These are phyloP conservation scores for Yarrowia divulgata DNA, from an alignment of 805 yeast species.

Conservation along the genomic window DNA sequence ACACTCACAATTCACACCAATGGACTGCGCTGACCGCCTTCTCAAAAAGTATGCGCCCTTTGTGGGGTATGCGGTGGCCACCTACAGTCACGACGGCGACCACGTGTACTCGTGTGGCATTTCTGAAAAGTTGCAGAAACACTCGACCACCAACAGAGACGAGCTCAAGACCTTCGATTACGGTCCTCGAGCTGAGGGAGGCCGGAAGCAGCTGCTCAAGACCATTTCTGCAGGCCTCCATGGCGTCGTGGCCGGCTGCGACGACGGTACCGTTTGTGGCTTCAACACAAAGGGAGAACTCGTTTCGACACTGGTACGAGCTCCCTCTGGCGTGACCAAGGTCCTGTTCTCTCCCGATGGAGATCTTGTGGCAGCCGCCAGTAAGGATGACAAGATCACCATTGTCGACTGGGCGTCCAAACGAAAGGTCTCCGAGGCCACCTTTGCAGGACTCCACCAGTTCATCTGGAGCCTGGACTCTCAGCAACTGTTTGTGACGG, in stretches of 20 bases:
- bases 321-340: constrained; percentile 1
- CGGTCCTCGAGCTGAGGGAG: constrained; percentile 14
- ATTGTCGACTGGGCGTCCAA: constrained; percentile 7
- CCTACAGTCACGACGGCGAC: constrained; percentile 17
- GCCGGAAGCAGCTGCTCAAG: not conserved
- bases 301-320: not conserved
- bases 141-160: constrained; percentile 1
- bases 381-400: constrained; percentile 7
- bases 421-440: constrained; percentile 6
- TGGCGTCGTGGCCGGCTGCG: constrained; percentile 14
- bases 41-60: constrained; percentile 34
- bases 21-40: constrained; percentile 24
- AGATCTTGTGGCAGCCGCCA: constrained; percentile 17
- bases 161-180: not conserved
- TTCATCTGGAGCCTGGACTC: constrained; percentile 21
- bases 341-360: constrained; percentile 5
- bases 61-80: constrained; percentile 24
- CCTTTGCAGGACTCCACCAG: not conserved
- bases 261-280: constrained; percentile 14
- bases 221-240: not conserved
- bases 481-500: not conserved
- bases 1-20: not conserved
- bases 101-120: constrained; percentile 23
- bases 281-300: constrained; percentile 1
- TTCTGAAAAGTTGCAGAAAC: constrained; percentile 20